These are phyloP conservation scores for Blastobotrys apis DNA, from an alignment of 1,139 yeast species.

Conservation along the genomic window DNA sequence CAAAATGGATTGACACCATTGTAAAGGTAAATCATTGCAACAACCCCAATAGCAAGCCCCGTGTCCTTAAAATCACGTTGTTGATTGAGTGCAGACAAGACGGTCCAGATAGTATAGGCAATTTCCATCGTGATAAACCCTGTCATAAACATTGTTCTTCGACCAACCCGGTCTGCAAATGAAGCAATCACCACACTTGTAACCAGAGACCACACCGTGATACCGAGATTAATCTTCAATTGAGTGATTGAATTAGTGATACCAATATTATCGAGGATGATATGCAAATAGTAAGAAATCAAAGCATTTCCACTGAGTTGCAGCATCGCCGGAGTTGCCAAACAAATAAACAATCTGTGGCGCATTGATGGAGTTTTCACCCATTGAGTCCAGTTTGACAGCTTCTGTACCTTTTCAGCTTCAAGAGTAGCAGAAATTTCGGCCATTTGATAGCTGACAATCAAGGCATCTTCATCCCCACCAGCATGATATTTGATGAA, in stretches of 20 bases:
- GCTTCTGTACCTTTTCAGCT: constrained; percentile 16
- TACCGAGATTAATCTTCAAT: constrained; percentile 27
- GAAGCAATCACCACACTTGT: constrained; percentile 35
- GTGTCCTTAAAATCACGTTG: constrained; percentile 20
- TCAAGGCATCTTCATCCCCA: constrained; percentile 21
- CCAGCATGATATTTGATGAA: constrained; percentile 29
- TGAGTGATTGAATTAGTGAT: constrained; percentile 39
- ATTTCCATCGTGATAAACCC: constrained; percentile 31
- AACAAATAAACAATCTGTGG: too few relatives aligned
- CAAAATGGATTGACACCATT: constrained; percentile 26
- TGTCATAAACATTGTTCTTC: constrained; percentile 34
- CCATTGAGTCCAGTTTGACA: too few relatives aligned
- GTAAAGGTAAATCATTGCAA: constrained; percentile 21
- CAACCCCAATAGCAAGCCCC: constrained; percentile 20
- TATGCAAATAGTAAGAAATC: constrained; percentile 44
- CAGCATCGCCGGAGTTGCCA: too few relatives aligned
- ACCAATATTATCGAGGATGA: constrained; percentile 30
- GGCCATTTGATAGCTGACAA: constrained; percentile 26
- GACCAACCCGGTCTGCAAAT: constrained; percentile 34
- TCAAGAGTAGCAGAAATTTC: constrained; percentile 23
- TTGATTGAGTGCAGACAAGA: constrained; percentile 26
- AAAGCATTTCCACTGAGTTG: constrained; percentile 44
- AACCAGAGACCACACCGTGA: constrained; percentile 37
- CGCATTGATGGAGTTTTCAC: too few relatives aligned
- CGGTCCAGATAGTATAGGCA: constrained; percentile 24